These are phyloP conservation scores for Calocybe cyanea DNA, from an alignment of 768 basidiomycete species.

Conservation along the genomic window DNA sequence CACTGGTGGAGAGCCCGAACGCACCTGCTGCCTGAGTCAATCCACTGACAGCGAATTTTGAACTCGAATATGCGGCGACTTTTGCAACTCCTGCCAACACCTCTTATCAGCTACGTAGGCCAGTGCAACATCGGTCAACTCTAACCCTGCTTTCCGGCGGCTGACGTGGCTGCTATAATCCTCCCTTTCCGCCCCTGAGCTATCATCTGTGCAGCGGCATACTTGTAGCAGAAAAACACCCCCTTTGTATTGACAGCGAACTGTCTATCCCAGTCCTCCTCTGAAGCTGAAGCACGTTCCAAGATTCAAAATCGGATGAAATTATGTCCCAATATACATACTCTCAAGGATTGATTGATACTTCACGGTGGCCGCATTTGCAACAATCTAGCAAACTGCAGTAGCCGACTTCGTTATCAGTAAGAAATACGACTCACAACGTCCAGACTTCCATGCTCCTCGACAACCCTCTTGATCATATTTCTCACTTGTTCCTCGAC, in stretches of 20 bases:
- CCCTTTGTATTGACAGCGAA: constrained; percentile 6
- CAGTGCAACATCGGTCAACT: too few relatives aligned
- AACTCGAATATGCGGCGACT: too few relatives aligned
- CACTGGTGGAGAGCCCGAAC: too few relatives aligned
- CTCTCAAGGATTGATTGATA: constrained; percentile 18
- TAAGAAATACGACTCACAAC: constrained; percentile 19
- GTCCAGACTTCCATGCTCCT: constrained; percentile 21
- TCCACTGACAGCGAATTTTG: too few relatives aligned
- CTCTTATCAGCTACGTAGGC: too few relatives aligned
- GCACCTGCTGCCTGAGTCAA: too few relatives aligned
- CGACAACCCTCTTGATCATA: constrained; percentile 21
- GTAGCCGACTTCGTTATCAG: neutral
- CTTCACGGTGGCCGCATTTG: constrained; percentile 37
- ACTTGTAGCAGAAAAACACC: constrained; percentile 11
- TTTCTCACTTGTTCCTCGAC: constrained; percentile 24
- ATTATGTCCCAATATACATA: too few relatives aligned
- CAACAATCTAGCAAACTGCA: constrained; percentile 32
- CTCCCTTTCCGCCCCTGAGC: constrained; percentile 11
- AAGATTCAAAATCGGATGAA: too few relatives aligned
- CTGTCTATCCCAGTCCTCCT: constrained; percentile 8
- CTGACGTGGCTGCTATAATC: constrained; percentile 4
- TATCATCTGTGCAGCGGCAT: constrained; percentile 13
- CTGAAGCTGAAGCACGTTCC: neutral
- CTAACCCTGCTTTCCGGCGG: neutral
- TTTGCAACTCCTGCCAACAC: too few relatives aligned